A percentile compares a stretch with the other conserved stretches of the same genome.
phyloP scores from a whole-genome alignment of 306 rosid genomes.

The Psophocarpus tetragonolobus region DNA sequence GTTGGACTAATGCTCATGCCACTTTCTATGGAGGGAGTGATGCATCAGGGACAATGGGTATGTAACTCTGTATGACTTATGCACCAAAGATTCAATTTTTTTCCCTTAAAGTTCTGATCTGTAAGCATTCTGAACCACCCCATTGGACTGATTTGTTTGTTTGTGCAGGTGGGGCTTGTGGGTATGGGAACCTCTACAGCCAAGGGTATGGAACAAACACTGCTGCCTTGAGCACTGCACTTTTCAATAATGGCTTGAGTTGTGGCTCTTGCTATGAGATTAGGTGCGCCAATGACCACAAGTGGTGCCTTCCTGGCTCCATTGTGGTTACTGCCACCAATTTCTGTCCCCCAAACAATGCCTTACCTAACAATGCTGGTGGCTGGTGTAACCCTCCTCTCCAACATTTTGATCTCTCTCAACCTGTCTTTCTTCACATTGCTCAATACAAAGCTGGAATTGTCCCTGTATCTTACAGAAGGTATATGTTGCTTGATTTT shows the following conservation, averaged over 20 bases:
- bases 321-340: constrained; percentile 95
- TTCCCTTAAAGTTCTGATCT: background rate
- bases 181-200: constrained; percentile 93
- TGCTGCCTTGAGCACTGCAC: constrained; percentile 92
- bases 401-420: constrained; percentile 93
- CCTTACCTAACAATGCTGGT: constrained; percentile 82
- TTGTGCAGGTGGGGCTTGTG: constrained; percentile 91
- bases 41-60: constrained; percentile 99
- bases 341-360: constrained; percentile 95
- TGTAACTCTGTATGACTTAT: too few species aligned
- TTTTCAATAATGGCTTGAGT: constrained; percentile 89
- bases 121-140: background rate
- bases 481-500: constrained; percentile 48
- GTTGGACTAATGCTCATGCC: constrained; percentile 87
- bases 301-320: constrained; percentile 92
- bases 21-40: constrained; percentile 98
- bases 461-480: constrained; percentile 80
- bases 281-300: constrained; percentile 63
- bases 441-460: constrained; percentile 92
- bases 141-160: background rate
- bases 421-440: constrained; percentile 91
- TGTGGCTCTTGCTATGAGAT: constrained; percentile 96
- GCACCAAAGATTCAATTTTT: background rate
- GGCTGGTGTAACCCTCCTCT: constrained; percentile 99
- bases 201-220: constrained; percentile 98